These are phyloP conservation scores for Syzygium aromaticum DNA, from an alignment of 345 rosid genomes.

Conservation along the genomic window DNA sequence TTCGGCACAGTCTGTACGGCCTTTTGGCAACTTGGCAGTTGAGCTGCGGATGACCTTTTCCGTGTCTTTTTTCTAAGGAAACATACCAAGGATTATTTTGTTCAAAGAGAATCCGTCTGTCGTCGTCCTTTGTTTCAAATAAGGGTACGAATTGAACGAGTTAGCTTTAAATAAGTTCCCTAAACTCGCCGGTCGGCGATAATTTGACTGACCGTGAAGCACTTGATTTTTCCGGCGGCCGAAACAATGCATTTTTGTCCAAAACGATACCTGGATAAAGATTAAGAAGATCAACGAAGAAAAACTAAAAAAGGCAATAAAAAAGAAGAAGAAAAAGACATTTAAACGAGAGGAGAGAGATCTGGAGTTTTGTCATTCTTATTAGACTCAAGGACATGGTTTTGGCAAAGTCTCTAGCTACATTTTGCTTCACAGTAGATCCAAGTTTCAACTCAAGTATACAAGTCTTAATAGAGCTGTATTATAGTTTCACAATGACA, in stretches of 20 bases:
- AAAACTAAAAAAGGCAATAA: background rate
- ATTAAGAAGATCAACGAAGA: background rate
- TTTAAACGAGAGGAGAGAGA: background rate
- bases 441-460: background rate
- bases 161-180: background rate
- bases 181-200: background rate
- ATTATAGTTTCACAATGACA: background rate
- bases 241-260: background rate
- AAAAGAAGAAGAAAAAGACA: background rate
- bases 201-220: background rate
- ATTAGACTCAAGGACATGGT: background rate
- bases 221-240: background rate
- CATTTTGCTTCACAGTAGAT: background rate
- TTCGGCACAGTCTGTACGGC: background rate
- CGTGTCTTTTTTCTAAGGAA: background rate
- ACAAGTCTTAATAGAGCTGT: background rate
- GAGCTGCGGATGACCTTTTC: background rate
- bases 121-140: background rate
- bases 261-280: background rate
- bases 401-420: background rate
- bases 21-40: background rate
- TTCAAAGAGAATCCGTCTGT: accelerated
- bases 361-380: background rate
- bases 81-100: background rate
- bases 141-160: background rate